phyloP scores from a whole-genome alignment of 2,329 filamentous ascomycete species.

The Saccharata proteae region DNA sequence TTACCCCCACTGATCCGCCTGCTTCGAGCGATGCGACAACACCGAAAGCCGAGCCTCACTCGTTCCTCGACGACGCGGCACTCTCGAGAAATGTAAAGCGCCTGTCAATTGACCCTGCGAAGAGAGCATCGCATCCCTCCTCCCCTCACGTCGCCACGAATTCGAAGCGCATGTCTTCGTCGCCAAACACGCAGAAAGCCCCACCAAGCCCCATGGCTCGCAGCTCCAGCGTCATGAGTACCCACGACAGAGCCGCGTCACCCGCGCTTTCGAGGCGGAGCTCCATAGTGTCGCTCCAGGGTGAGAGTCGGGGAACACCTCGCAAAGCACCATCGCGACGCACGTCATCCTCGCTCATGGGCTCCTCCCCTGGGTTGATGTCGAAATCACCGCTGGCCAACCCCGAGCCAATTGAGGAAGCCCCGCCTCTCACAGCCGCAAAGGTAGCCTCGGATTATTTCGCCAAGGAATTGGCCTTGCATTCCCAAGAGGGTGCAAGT shows the following conservation, averaged over 20 bases:
- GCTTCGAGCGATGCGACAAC: no score
- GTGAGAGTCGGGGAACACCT: slow-evolving; percentile 18
- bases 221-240: slow-evolving; percentile 30
- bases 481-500: slow-evolving; percentile 28
- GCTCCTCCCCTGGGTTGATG: no score
- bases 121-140: slow-evolving; percentile 16
- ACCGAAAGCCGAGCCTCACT: no score
- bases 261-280: slow-evolving; percentile 22
- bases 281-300: slow-evolving; percentile 6
- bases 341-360: slow-evolving; percentile 27
- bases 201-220: slow-evolving; percentile 24
- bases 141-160: slow-evolving; percentile 17
- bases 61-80: no score
- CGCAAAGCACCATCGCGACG: slow-evolving; percentile 27
- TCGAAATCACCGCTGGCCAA: slow-evolving; percentile 31
- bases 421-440: slow-evolving; percentile 36
- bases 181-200: no score
- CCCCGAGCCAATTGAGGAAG: slow-evolving; percentile 23
- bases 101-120: slow-evolving; percentile 24
- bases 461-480: slow-evolving; percentile 51
- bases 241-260: slow-evolving; percentile 27
- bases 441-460: slow-evolving; percentile 59
- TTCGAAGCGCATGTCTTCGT: no score
- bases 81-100: slow-evolving; percentile 23
- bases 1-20: no score